phyloP scores from a whole-genome alignment of 305 asterid genomes.

The Solanum chacoense region DNA sequence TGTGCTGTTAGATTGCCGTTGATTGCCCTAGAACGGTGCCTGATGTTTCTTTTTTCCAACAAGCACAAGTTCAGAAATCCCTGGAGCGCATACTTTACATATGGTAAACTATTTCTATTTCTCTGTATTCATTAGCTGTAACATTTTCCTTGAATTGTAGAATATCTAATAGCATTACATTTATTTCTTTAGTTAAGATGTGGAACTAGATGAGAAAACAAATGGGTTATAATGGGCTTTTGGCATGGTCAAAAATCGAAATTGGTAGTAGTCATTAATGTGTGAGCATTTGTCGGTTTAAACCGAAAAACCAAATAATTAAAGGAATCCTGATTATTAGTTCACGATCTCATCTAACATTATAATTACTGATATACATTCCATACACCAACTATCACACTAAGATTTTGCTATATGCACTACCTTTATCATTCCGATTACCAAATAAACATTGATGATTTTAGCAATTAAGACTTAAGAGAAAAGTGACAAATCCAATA shows the following conservation, averaged over 20 bases:
- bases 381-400: background rate
- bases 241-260: background rate
- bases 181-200: background rate
- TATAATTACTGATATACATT: background rate
- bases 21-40: constrained; percentile 99
- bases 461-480: background rate
- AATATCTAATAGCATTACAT: background rate
- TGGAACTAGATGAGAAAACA: background rate
- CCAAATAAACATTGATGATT: background rate
- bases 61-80: constrained; percentile 75
- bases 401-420: background rate
- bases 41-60: constrained; percentile 87
- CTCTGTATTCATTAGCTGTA: background rate
- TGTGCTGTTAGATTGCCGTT: constrained; percentile 53
- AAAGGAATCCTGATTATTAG: background rate
- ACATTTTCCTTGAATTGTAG: background rate
- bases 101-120: constrained; percentile 37
- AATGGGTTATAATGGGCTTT: background rate
- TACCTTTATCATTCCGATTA: background rate
- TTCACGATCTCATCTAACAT: background rate
- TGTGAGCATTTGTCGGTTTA: background rate
- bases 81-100: constrained; percentile 89
- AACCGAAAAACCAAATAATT: background rate
- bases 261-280: background rate
- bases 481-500: background rate